Evolutionary conservation across 305 asterid genomes (phyloP).

Genomic region (Lippia alba): DNA sequence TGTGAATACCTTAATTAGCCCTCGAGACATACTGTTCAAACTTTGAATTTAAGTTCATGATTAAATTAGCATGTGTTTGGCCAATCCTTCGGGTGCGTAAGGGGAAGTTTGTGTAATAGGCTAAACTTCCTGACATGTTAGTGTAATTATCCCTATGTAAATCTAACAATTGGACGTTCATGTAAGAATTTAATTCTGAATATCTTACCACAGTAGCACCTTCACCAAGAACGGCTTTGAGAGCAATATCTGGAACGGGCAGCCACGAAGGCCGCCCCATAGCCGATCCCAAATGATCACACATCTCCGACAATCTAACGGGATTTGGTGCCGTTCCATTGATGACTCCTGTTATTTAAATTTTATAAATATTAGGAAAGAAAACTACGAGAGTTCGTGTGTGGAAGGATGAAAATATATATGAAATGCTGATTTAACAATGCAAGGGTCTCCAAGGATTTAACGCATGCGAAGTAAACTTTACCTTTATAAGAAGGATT

Average conservation of each 20-base stretch:
- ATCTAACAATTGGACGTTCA: not conserved
- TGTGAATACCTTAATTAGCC: no score
- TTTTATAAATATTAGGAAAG: not conserved
- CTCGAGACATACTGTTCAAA: no score
- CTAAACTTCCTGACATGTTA: no score
- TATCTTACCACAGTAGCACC: constrained; percentile 86
- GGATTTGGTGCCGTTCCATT: constrained; percentile 95
- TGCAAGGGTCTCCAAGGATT: not conserved
- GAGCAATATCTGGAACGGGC: constrained; percentile 89
- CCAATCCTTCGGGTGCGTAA: no score
- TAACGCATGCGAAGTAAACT: not conserved
- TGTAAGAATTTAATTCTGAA: not conserved
- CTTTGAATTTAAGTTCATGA: no score
- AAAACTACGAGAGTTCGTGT: not conserved
- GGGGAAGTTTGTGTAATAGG: no score
- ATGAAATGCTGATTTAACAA: not conserved
- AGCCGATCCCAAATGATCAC: constrained; percentile 75
- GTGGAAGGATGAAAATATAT: not conserved
- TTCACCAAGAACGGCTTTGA: constrained; percentile 89
- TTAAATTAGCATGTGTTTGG: no score
- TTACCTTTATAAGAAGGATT: constrained; percentile 82
- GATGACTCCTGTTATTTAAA: constrained; percentile 65
- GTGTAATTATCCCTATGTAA: not conserved
- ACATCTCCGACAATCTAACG: constrained; percentile 79
- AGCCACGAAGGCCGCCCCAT: constrained; percentile 96